Percentiles rank a stretch among this genome's conserved stretches.
These are phyloP conservation scores for Phialophora tarda DNA, from an alignment of 2,329 filamentous ascomycete species.

Conservation along the genomic window DNA sequence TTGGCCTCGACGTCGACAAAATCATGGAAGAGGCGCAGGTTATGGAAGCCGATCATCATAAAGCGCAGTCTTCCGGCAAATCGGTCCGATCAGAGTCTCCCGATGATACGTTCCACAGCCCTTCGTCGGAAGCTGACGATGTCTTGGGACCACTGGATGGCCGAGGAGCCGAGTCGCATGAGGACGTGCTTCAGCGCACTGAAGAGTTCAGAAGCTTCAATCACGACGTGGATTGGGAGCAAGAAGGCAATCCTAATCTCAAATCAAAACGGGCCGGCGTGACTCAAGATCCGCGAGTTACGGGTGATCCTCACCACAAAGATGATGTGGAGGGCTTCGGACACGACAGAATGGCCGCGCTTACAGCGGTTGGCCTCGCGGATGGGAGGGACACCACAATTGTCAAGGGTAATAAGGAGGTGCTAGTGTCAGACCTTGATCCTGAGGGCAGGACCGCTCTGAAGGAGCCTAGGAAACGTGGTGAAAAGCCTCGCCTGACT, in stretches of 20 bases:
- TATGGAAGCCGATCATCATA: slow-evolving; percentile 66
- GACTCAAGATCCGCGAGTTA: slow-evolving; percentile 64
- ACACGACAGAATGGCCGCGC: slow-evolving; percentile 72
- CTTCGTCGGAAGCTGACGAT: slow-evolving; percentile 25
- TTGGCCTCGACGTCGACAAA: slow-evolving; percentile 93
- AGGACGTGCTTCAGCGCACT: slow-evolving; percentile 62
- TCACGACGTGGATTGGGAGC: slow-evolving; percentile 71
- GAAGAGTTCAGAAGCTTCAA: slow-evolving; percentile 73
- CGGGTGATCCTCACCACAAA: slow-evolving; percentile 66
- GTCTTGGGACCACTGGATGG: slow-evolving; percentile 25
- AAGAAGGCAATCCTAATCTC: slow-evolving; percentile 63
- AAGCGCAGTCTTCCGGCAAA: slow-evolving; percentile 56
- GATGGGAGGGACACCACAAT: slow-evolving; percentile 74
- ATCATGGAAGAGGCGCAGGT: slow-evolving; percentile 79
- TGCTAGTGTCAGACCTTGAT: slow-evolving; percentile 68
- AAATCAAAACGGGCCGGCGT: slow-evolving; percentile 58
- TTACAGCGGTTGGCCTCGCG: slow-evolving; percentile 65
- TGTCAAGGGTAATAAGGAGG: slow-evolving; percentile 68
- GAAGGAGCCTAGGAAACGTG: slow-evolving; percentile 56
- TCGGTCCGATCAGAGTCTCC: slow-evolving; percentile 36
- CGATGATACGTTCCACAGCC: slow-evolving; percentile 35
- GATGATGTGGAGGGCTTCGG: slow-evolving; percentile 81
- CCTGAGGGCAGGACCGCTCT: slow-evolving; percentile 68
- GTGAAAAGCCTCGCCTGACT: slow-evolving; percentile 42
- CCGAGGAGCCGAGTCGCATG: slow-evolving; percentile 45